These are phyloP conservation scores for Naganishia vaughanmartiniae DNA, from an alignment of 768 basidiomycete species.

Conservation along the genomic window DNA sequence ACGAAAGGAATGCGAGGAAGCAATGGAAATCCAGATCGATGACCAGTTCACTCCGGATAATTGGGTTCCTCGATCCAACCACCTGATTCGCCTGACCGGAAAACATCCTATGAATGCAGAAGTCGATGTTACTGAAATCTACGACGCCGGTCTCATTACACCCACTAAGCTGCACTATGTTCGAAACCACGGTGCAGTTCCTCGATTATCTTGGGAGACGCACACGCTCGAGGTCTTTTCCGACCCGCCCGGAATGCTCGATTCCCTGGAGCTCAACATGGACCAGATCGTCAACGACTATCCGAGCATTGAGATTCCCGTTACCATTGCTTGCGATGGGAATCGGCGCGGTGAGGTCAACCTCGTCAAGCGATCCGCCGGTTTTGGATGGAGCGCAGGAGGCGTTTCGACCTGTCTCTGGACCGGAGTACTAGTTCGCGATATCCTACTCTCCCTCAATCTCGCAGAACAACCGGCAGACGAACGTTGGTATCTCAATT, in stretches of 20 bases:
- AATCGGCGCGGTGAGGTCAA: constrained; percentile 31
- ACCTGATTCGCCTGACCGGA: constrained; percentile 29
- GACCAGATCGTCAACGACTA: constrained; percentile 21
- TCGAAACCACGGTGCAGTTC: constrained; percentile 29
- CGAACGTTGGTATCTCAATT: constrained; percentile 24
- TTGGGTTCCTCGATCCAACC: constrained; percentile 29
- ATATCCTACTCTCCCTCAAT: constrained; percentile 7
- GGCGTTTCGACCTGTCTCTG: constrained; percentile 28
- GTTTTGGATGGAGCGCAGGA: constrained; percentile 27
- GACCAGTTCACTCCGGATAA: constrained; percentile 32
- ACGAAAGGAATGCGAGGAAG: neutral
- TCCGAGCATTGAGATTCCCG: constrained; percentile 21
- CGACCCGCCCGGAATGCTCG: constrained; percentile 17
- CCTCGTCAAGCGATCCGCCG: constrained; percentile 28
- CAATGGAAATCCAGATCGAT: constrained; percentile 32
- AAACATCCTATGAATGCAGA: constrained; percentile 33
- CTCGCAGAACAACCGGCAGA: constrained; percentile 8
- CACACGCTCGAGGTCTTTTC: constrained; percentile 29
- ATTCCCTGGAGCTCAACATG: constrained; percentile 22
- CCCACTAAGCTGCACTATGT: constrained; percentile 32
- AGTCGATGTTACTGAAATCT: constrained; percentile 22
- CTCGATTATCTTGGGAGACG: constrained; percentile 22
- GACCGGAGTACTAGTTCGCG: constrained; percentile 24
- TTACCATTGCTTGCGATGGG: constrained; percentile 29
- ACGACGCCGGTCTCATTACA: constrained; percentile 29